Conservation (phyloP, 768 basidiomycete genomes). For the Austroboletus eburneus region DNA sequence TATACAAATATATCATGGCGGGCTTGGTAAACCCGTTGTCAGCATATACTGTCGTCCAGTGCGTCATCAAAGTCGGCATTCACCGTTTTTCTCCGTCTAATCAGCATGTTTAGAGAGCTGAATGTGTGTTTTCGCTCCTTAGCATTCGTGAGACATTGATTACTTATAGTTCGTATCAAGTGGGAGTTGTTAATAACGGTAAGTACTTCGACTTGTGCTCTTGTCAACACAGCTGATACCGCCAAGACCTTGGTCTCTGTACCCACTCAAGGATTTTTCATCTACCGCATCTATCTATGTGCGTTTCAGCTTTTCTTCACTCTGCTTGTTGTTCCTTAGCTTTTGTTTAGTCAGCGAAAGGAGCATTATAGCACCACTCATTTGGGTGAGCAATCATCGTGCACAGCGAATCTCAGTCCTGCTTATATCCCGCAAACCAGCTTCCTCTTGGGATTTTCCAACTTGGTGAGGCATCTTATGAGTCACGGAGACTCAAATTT, state of each 20-base stretch:
- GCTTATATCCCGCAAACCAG: not conserved
- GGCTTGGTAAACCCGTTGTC: not conserved
- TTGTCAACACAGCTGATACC: not conserved
- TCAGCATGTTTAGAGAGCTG: not conserved
- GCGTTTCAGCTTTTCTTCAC: not conserved
- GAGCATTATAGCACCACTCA: not conserved
- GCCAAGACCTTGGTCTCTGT: not conserved
- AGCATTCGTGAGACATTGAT: not conserved
- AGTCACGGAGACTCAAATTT: not conserved
- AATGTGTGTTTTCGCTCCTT: not conserved
- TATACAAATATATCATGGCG: not conserved
- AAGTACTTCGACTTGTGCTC: not conserved
- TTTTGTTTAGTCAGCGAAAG: not conserved
- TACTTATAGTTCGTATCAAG: not conserved
- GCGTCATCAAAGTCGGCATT: not conserved
- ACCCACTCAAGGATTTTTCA: not conserved
- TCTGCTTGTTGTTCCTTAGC: not conserved
- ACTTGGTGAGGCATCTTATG: not conserved
- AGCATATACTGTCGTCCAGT: not conserved
- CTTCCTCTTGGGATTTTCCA: constrained; percentile 2
- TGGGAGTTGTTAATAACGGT: not conserved
- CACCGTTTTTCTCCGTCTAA: not conserved
- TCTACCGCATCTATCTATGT: constrained; percentile 1
- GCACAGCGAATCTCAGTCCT: not conserved
- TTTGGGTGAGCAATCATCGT: not conserved